Evolutionary conservation across 1,139 yeast genomes (phyloP).

Genomic region (Kurtzmaniella quercitrusa): DNA sequence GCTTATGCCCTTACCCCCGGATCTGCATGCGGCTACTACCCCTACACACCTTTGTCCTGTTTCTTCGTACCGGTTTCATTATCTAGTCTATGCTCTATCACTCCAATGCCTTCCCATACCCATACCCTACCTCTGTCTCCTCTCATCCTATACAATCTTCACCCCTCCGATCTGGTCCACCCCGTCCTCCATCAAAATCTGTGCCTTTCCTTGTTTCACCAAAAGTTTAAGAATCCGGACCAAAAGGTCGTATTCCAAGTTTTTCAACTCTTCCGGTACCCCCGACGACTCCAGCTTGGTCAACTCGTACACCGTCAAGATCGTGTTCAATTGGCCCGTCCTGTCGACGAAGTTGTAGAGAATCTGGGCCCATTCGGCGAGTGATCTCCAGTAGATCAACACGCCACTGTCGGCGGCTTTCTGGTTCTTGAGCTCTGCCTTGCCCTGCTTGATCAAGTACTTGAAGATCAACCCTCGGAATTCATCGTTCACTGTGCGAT

Average conservation of each 20-base stretch:
- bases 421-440: constrained; percentile 49
- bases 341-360: constrained; percentile 47
- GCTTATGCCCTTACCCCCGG: no score
- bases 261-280: constrained; percentile 52
- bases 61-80: no score
- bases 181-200: constrained; percentile 51
- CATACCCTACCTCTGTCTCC: neutral
- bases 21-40: no score
- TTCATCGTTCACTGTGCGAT: constrained; percentile 51
- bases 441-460: constrained; percentile 50
- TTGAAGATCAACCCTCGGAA: constrained; percentile 54
- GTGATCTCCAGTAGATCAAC: constrained; percentile 63
- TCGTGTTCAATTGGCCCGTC: constrained; percentile 74
- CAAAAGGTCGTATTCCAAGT: constrained; percentile 57
- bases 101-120: no score
- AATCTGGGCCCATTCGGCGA: constrained; percentile 74
- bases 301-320: constrained; percentile 80
- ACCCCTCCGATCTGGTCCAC: constrained; percentile 61
- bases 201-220: constrained; percentile 66
- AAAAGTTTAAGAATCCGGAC: constrained; percentile 50
- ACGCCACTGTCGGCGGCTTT: constrained; percentile 43
- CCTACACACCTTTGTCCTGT: no score
- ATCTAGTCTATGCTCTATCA: no score
- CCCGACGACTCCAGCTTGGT: constrained; percentile 61
- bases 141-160: constrained; percentile 41